phyloP scores from a whole-genome alignment of 2,329 filamentous ascomycete species.

The Coniochaeta pulveracea region DNA sequence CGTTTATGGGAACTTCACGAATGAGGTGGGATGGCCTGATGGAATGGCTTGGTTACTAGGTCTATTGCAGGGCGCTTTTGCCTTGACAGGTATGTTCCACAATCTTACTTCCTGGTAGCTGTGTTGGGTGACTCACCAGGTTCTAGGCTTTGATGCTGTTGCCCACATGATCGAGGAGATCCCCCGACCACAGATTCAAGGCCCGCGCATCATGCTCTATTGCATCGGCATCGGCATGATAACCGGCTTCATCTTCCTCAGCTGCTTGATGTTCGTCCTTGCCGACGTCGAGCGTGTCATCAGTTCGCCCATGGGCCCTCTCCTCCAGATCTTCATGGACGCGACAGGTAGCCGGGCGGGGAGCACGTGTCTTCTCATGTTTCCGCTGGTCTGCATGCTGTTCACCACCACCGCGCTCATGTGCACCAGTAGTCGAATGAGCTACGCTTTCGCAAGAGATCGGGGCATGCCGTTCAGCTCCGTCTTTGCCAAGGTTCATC shows the following conservation, averaged over 20 bases:
- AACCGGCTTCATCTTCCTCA: constrained; percentile 36
- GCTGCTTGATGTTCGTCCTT: constrained; percentile 52
- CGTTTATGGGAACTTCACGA: constrained; percentile 58
- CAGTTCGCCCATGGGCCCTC: constrained; percentile 21
- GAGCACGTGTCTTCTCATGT: constrained; percentile 54
- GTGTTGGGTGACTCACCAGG: neutral
- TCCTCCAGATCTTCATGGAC: constrained; percentile 35
- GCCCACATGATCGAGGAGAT: constrained; percentile 49
- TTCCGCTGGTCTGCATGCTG: constrained; percentile 50
- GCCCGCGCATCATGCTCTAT: constrained; percentile 56
- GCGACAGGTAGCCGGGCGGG: constrained; percentile 51
- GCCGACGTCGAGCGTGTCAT: constrained; percentile 41
- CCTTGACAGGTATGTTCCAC: constrained; percentile 23
- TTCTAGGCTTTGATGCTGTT: constrained; percentile 35
- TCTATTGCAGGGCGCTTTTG: constrained; percentile 38
- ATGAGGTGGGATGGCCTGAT: constrained; percentile 58
- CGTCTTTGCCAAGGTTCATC: constrained; percentile 51
- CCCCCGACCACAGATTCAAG: constrained; percentile 43
- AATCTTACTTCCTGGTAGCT: neutral
- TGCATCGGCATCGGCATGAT: constrained; percentile 52
- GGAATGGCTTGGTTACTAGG: constrained; percentile 49
- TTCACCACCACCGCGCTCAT: constrained; percentile 54
- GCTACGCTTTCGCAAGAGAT: constrained; percentile 57
- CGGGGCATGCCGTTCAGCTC: constrained; percentile 52
- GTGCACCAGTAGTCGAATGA: constrained; percentile 56